Percentiles rank a stretch among this genome's conserved stretches.
These are phyloP conservation scores for Ustilago curta DNA, from an alignment of 1,284 basidiomycete genomes.

Conservation along the genomic window DNA sequence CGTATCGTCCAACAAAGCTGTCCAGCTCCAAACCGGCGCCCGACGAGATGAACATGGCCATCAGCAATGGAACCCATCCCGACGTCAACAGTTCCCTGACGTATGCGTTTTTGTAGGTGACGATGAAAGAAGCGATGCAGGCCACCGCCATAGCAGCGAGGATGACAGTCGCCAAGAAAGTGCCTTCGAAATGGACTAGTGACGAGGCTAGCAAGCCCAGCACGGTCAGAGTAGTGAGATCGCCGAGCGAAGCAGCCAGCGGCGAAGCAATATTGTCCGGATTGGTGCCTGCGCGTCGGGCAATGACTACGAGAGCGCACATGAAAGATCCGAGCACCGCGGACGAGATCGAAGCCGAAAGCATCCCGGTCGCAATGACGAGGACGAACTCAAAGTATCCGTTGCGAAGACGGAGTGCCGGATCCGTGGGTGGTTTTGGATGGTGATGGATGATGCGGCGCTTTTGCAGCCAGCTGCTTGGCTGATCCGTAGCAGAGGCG, in stretches of 20 bases:
- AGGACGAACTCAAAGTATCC: conserved; percentile 77
- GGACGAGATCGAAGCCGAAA: conserved; percentile 83
- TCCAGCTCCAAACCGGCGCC: conserved; percentile 92
- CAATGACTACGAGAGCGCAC: conserved; percentile 84
- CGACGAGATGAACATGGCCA: conserved; percentile 91
- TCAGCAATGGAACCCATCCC: conserved; percentile 90
- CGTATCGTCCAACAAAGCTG: conserved; percentile 84
- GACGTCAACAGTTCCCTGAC: conserved; percentile 80
- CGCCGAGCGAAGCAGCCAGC: conserved; percentile 89
- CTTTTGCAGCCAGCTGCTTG: conserved; percentile 19
- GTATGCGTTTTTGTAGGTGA: conserved; percentile 75
- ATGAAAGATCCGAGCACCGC: conserved; percentile 90
- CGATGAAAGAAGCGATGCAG: conserved; percentile 74
- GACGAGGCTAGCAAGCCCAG: conserved; percentile 68
- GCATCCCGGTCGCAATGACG: conserved; percentile 89
- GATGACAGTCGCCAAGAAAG: conserved; percentile 72
- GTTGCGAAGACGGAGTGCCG: conserved; percentile 64
- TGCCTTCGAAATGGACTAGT: conserved; percentile 69
- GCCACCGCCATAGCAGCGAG: conserved; percentile 77
- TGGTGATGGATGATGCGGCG: conserved; percentile 66
- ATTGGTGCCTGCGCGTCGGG: conserved; percentile 80
- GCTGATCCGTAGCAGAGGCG: background rate
- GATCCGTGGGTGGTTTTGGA: conserved; percentile 64
- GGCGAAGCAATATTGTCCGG: conserved; percentile 97
- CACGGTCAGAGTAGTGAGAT: conserved; percentile 80